Conservation (phyloP, 2,329 filamentous ascomycete species). For the Neofusicoccum ribis region DNA sequence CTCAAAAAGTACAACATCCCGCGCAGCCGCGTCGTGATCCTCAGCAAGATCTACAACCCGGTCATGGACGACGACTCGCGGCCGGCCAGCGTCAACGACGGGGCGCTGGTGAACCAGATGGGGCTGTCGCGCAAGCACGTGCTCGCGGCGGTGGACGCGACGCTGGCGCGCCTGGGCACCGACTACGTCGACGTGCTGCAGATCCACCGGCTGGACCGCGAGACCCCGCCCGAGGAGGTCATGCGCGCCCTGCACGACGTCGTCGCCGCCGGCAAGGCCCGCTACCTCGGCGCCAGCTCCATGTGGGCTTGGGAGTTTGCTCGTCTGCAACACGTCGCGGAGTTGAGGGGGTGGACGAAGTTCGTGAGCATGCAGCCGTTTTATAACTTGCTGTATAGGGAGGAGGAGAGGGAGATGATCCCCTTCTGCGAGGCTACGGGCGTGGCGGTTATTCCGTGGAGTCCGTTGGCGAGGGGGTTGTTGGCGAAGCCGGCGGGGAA, state of each 20-base stretch:
- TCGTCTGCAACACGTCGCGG: constrained; percentile 44
- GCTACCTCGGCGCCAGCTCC: constrained; percentile 29
- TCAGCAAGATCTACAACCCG: constrained; percentile 29
- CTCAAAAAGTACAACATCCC: constrained; percentile 30
- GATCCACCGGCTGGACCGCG: constrained; percentile 60
- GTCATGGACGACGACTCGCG: constrained; percentile 20
- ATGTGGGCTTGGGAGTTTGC: constrained; percentile 52
- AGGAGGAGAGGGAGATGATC: constrained; percentile 39
- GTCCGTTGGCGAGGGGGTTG: constrained; percentile 35
- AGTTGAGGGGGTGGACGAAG: constrained; percentile 44
- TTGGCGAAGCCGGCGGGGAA: constrained; percentile 37
- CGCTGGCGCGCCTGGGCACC: constrained; percentile 49
- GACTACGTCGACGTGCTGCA: constrained; percentile 63
- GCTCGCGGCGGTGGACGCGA: constrained; percentile 39
- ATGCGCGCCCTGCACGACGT: constrained; percentile 63
- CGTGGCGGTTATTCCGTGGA: constrained; percentile 31
- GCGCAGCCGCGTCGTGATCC: constrained; percentile 31
- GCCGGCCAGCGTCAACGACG: constrained; percentile 22
- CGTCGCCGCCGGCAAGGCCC: constrained; percentile 25
- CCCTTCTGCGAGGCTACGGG: constrained; percentile 24
- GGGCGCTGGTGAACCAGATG: constrained; percentile 34
- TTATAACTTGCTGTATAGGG: constrained; percentile 22
- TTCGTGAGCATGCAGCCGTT: constrained; percentile 47
- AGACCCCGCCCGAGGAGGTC: constrained; percentile 58
- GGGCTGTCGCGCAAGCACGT: constrained; percentile 41